Evolutionary conservation across 108 stramenopile genomes (phyloP).

Genomic region (Cyclotella cryptica): DNA sequence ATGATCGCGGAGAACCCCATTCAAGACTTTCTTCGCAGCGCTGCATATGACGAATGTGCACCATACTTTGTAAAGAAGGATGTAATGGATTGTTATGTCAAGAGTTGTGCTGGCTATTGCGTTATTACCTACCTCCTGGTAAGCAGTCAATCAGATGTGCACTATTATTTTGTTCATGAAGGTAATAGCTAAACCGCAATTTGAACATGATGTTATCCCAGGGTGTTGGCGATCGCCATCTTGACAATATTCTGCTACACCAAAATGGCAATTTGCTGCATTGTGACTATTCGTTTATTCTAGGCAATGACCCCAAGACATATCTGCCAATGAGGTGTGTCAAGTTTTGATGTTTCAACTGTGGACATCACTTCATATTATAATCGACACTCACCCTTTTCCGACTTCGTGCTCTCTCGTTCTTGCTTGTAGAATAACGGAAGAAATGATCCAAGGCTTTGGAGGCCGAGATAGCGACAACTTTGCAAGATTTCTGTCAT

Average conservation of each 20-base stretch:
- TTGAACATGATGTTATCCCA: background rate
- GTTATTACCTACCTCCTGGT: constrained; percentile 96
- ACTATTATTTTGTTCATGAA: background rate
- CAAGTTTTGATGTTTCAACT: background rate
- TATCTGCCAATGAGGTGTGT: constrained; percentile 75
- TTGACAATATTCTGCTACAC: constrained; percentile 89
- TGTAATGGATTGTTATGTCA: constrained; percentile 93
- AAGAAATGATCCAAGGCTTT: constrained; percentile 89
- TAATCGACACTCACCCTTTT: background rate
- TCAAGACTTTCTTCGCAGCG: constrained; percentile 83
- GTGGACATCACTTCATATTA: background rate
- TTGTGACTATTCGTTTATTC: constrained; percentile 86
- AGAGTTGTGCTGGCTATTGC: constrained; percentile 97
- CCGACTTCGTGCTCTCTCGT: background rate
- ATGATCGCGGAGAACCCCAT: constrained; percentile 69
- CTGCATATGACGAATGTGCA: constrained; percentile 68
- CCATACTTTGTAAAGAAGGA: constrained; percentile 76
- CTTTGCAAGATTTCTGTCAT: constrained; percentile 79
- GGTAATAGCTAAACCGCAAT: background rate
- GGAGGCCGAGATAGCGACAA: constrained; percentile 88
- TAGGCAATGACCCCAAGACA: constrained; percentile 91
- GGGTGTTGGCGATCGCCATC: constrained; percentile 90
- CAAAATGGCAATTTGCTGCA: constrained; percentile 86
- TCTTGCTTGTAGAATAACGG: constrained; percentile 63
- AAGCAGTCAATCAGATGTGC: background rate